These are phyloP conservation scores for Colletotrichum coccodes DNA, from an alignment of 2,329 filamentous ascomycete genomes.

Conservation along the genomic window DNA sequence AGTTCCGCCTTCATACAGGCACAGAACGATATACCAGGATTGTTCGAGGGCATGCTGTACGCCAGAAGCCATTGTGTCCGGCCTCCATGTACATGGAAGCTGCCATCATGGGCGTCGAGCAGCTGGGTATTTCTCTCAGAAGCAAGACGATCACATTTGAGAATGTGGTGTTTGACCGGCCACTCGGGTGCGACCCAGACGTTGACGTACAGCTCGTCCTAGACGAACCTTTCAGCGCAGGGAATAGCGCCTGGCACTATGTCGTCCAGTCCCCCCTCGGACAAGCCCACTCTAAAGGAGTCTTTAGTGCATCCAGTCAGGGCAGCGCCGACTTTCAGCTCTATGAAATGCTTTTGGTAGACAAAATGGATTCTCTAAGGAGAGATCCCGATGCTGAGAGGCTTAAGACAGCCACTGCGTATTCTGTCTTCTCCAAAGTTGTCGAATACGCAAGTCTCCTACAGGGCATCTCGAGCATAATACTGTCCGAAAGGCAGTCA, in stretches of 20 bases:
- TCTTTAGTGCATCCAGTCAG: not conserved
- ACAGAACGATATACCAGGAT: slow-evolving; percentile 6
- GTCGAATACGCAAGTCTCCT: not conserved
- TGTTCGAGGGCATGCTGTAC: slow-evolving; percentile 34
- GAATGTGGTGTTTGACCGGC: not conserved
- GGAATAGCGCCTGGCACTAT: not conserved
- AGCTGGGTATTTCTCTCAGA: slow-evolving; percentile 21
- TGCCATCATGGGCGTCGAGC: slow-evolving; percentile 30
- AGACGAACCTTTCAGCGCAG: not conserved
- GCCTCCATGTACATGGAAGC: slow-evolving; percentile 38
- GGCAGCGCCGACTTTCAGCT: not conserved
- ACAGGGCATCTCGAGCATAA: not conserved
- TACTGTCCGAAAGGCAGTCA: not conserved
- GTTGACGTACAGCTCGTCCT: not conserved
- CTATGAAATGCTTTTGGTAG: not conserved
- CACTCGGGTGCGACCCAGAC: not conserved
- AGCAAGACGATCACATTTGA: not conserved
- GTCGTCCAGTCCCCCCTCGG: not conserved
- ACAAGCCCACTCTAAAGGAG: not conserved
- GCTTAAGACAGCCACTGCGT: not conserved
- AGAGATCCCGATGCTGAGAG: not conserved
- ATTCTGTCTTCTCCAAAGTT: not conserved
- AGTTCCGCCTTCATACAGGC: not conserved
- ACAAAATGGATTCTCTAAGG: not conserved
- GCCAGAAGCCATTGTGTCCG: slow-evolving; percentile 34